A percentile compares a stretch with the other conserved stretches of the same genome.
Evolutionary conservation across 2,329 filamentous ascomycete genomes (phyloP).

Genomic region (Hymenoscyphus albidus): DNA sequence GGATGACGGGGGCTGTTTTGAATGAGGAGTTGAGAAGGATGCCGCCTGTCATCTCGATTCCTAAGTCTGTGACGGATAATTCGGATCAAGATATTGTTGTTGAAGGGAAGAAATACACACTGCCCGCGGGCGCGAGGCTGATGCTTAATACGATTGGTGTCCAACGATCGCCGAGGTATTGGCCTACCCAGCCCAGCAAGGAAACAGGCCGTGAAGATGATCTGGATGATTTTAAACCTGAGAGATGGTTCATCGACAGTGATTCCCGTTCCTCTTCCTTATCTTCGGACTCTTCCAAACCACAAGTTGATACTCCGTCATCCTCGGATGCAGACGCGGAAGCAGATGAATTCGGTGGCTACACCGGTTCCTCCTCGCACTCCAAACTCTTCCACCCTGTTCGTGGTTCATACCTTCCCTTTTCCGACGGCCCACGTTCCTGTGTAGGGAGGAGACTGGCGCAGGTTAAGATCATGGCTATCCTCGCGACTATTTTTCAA

Average conservation of each 20-base stretch:
- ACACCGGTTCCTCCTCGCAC: conserved; percentile 57
- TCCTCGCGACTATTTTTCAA: conserved; percentile 52
- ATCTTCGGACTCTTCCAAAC: conserved; percentile 1
- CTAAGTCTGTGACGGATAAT: conserved; percentile 55
- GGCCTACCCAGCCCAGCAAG: conserved; percentile 48
- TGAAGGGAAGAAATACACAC: conserved; percentile 52
- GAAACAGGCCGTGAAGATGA: conserved; percentile 48
- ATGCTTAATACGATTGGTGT: conserved; percentile 52
- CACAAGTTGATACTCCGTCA: conserved; percentile 17
- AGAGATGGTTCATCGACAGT: conserved; percentile 61
- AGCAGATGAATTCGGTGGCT: conserved; percentile 55
- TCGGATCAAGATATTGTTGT: conserved; percentile 56
- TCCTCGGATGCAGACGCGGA: conserved; percentile 33
- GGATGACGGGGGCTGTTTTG: conserved; percentile 70
- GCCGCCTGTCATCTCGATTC: conserved; percentile 67
- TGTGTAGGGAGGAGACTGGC: conserved; percentile 57
- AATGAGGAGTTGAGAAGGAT: conserved; percentile 73
- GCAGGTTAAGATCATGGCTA: conserved; percentile 55
- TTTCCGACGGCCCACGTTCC: conserved; percentile 54
- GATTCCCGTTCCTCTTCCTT: neutral
- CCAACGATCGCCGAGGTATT: conserved; percentile 69
- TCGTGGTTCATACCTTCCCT: conserved; percentile 55
- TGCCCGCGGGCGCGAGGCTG: conserved; percentile 56
- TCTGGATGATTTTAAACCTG: conserved; percentile 64
- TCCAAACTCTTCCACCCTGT: conserved; percentile 56